Percentiles rank a stretch among this genome's conserved stretches.
Conservation (phyloP, 2,329 filamentous ascomycete species). For the Ceratocystis harringtonii region DNA sequence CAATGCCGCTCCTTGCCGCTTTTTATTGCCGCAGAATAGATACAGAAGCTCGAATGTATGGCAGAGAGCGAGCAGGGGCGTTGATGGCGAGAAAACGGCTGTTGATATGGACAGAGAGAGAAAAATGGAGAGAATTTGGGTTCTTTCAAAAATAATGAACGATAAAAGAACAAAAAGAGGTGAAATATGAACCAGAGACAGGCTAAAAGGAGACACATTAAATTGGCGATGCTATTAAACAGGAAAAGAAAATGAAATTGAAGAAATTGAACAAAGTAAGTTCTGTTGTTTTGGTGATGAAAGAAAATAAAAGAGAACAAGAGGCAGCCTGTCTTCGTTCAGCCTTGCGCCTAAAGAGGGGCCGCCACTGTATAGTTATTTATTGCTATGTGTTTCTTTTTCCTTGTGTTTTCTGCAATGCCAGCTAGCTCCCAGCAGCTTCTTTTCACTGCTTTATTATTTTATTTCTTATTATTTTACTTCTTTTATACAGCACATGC, state of each 20-base stretch:
- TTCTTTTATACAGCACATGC: not conserved
- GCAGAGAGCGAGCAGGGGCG: not conserved
- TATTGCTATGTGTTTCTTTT: not conserved
- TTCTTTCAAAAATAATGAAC: not conserved
- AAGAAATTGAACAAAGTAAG: not conserved
- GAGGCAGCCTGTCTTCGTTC: not conserved
- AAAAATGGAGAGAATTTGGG: not conserved
- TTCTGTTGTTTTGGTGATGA: not conserved
- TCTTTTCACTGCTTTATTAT: not conserved
- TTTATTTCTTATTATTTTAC: not conserved
- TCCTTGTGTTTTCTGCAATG: not conserved
- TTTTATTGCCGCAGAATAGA: not conserved
- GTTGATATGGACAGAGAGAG: not conserved
- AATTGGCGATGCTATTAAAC: slow-evolving; percentile 3
- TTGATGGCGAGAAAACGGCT: not conserved
- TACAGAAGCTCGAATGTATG: not conserved
- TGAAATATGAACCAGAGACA: not conserved
- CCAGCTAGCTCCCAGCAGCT: not conserved
- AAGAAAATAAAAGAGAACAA: not conserved
- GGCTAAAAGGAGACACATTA: not conserved
- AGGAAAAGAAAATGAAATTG: not conserved
- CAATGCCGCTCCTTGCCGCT: not conserved
- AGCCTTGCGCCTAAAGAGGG: not conserved
- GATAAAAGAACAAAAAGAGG: not conserved
- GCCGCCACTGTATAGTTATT: not conserved